Conservation (phyloP, 2,329 filamentous ascomycete species). For the Colletotrichum filicis region DNA sequence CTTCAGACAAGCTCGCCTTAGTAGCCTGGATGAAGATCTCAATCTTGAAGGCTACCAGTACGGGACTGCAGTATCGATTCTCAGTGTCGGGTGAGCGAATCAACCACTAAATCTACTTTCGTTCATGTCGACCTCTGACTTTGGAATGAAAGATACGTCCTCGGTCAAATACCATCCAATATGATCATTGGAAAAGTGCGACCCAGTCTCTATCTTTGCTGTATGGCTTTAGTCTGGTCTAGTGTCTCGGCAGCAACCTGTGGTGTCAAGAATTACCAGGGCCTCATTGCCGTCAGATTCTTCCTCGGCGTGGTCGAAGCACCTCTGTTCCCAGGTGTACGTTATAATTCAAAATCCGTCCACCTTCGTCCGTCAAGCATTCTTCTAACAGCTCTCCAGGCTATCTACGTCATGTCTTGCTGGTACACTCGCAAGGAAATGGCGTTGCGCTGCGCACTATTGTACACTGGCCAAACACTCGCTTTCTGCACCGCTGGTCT, state of each 20-base stretch:
- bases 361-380: not conserved
- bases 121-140: fast-evolving
- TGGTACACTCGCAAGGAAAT: constrained; percentile 42
- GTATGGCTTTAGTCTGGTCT: constrained; percentile 35
- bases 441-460: constrained; percentile 39
- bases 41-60: constrained; percentile 39
- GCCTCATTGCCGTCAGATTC: constrained; percentile 35
- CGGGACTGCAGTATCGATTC: constrained; percentile 40
- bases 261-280: constrained; percentile 35
- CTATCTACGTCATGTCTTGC: constrained; percentile 37
- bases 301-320: constrained; percentile 36
- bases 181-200: constrained; percentile 37
- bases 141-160: constrained; percentile 13
- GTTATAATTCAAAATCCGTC: not conserved
- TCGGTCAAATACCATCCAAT: constrained; percentile 36
- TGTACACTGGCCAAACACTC: constrained; percentile 40
- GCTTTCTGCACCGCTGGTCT: constrained; percentile 39
- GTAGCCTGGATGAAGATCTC: constrained; percentile 39
- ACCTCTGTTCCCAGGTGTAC: constrained; percentile 36
- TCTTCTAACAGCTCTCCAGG: not conserved
- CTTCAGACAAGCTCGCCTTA: constrained; percentile 39
- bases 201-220: constrained; percentile 36
- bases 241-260: constrained; percentile 36
- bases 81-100: constrained; percentile 38
- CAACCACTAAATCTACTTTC: fast-evolving